phyloP scores from a whole-genome alignment of 768 basidiomycete genomes.

The Termitomyces sp. region DNA sequence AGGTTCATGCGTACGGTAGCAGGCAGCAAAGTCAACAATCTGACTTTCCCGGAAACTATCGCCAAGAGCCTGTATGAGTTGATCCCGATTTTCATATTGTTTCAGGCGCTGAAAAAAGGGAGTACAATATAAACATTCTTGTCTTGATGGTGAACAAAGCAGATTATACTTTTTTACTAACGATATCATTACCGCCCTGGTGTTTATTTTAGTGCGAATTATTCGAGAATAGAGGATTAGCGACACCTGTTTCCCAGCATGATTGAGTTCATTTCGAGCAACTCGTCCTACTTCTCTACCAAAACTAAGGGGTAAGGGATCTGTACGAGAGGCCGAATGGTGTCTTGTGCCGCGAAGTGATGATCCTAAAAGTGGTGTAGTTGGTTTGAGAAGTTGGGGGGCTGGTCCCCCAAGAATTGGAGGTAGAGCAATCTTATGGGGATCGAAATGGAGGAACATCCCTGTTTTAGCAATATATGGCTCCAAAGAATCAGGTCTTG shows the following conservation, averaged over 20 bases:
- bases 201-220: background rate
- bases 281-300: conserved; percentile 17
- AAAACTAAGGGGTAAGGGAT: conserved; percentile 7
- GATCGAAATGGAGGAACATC: conserved; percentile 15
- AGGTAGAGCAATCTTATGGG: conserved; percentile 13
- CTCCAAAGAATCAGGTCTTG: background rate
- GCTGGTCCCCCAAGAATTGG: conserved; percentile 14
- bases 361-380: conserved; percentile 4
- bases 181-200: background rate
- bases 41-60: conserved; percentile 26
- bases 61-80: conserved; percentile 26
- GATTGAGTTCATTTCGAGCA: background rate
- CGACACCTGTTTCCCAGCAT: conserved; percentile 1
- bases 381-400: conserved; percentile 3
- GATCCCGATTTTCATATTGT: conserved; percentile 21
- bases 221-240: background rate
- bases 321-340: conserved; percentile 1
- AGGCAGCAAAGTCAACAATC: conserved; percentile 37
- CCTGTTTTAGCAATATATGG: background rate
- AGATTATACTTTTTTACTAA: conserved; percentile 12
- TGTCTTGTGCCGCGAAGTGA: conserved; percentile 4
- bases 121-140: background rate
- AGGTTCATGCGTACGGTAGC: conserved; percentile 25
- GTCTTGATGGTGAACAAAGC: background rate
- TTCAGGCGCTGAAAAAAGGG: conserved; percentile 19